A percentile compares a stretch with the other conserved stretches of the same genome.
phyloP scores from a whole-genome alignment of 2,329 filamentous ascomycete species.

The Trichophyton schoenleinii region DNA sequence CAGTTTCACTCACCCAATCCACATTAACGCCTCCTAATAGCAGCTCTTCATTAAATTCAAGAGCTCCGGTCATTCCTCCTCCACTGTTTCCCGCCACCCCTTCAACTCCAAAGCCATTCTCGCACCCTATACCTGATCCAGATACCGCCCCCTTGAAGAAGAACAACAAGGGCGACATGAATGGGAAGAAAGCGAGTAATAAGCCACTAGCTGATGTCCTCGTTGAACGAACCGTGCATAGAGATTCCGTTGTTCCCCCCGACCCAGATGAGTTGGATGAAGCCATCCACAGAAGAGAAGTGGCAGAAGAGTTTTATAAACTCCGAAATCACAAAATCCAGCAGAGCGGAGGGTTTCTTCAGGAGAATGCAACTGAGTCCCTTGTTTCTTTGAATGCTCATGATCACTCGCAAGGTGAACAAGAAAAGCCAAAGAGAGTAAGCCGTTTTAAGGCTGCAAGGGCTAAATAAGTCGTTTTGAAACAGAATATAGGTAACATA shows the following conservation, averaged over 20 bases:
- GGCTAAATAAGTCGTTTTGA: constrained; percentile 19
- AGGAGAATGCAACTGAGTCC: constrained; percentile 51
- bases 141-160: constrained; percentile 8
- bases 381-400: constrained; percentile 51
- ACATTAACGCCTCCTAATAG: constrained; percentile 15
- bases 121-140: constrained; percentile 22
- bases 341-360: constrained; percentile 67
- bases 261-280: constrained; percentile 60
- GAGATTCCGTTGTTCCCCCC: constrained; percentile 21
- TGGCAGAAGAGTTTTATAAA: constrained; percentile 70
- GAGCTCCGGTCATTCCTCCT: constrained; percentile 12
- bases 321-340: constrained; percentile 74
- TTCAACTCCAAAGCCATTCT: constrained; percentile 27
- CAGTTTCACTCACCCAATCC: constrained; percentile 10
- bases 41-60: constrained; percentile 11
- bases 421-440: constrained; percentile 23
- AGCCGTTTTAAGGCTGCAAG: constrained; percentile 39
- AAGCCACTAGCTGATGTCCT: constrained; percentile 46
- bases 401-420: constrained; percentile 31
- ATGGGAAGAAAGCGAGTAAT: constrained; percentile 8
- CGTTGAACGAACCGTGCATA: constrained; percentile 37
- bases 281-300: constrained; percentile 59
- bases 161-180: neutral
- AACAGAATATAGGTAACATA: neutral
- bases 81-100: constrained; percentile 29